Base-by-base conservation (phyloP, 129 eudicot genomes). In the Escallonia rubra region DNA sequence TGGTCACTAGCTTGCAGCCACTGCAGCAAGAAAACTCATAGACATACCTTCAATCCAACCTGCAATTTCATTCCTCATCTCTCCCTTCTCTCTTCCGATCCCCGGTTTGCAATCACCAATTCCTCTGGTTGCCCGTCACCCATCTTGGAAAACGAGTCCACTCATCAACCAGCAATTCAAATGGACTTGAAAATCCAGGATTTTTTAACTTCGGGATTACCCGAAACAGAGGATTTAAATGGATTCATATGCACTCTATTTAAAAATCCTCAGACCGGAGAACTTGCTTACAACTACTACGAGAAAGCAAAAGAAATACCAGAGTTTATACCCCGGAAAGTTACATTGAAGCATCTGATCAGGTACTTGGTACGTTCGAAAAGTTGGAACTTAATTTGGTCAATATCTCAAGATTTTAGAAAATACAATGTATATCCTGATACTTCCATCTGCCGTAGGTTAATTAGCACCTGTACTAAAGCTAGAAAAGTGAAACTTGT, bases 401-500 rank as follows among this genome's bases (percentile, higher is more conserved):
- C 76, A 14, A 59, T 93, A 38, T 76, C 75, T 51, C 84, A 87
- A 41, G 96, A 93, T 85, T 59, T 93, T 50, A 76, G 71, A 44
- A 67, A 59, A 39, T 86, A 78, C 53, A 61, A 69, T 23, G 82
- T 84, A 10, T 80, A 78, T 62, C 99, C 96, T 43, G 86, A 80
- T 81, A 74, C 59, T 62, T 58, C 81, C 8, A 53, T 74, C 4
- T 78, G 90, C 69, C 74, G 82, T 80, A 84, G 80, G 70, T 69
- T 93, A 69, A 72, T 93, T 56, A 78, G 80, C 65, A 44, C 79
- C 41, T 89, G 99, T 63, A 78, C 81, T 72, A 86, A 76, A 74
- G 92, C 83, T 57, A 84, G 96, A 73, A 93, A 92, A 74, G 82
- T 93, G 54, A 86, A 78, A 72, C 73, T 86, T 77, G 90, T 78